Conservation (phyloP, 176 grass and related monocot species). For the Carex myosuroides region DNA sequence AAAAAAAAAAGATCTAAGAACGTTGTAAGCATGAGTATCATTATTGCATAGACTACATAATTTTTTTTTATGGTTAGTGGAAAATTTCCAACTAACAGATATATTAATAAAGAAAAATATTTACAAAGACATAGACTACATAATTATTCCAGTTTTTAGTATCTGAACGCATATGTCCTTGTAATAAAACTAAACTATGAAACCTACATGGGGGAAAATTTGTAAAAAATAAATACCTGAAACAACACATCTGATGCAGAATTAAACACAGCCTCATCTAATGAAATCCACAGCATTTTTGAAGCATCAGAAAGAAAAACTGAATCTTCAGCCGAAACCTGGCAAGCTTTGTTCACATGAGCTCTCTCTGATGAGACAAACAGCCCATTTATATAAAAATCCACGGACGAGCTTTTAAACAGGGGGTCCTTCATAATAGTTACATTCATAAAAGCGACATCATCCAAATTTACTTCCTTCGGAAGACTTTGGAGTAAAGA, state of each 20-base stretch:
- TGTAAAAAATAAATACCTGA: slow-evolving; percentile 42
- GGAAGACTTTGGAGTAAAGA: slow-evolving; percentile 62
- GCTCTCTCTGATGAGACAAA: slow-evolving; percentile 47
- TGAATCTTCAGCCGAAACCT: slow-evolving; percentile 25
- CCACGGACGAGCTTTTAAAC: slow-evolving; percentile 63
- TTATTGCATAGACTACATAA: neutral
- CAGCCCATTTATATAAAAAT: slow-evolving; percentile 90
- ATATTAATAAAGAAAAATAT: too few species aligned
- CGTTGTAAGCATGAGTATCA: neutral
- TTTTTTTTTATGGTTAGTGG: neutral
- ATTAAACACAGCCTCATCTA: slow-evolving; percentile 83
- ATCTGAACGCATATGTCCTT: neutral
- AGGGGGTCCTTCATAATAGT: slow-evolving; percentile 75
- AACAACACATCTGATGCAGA: slow-evolving; percentile 70
- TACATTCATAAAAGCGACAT: slow-evolving; percentile 59
- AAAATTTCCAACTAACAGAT: too few species aligned
- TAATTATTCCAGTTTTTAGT: neutral
- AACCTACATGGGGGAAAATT: neutral
- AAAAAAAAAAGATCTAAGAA: too few species aligned
- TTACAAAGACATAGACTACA: neutral
- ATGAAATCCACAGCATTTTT: slow-evolving; percentile 85
- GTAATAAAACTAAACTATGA: neutral
- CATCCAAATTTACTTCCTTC: slow-evolving; percentile 75
- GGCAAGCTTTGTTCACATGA: slow-evolving; percentile 10
- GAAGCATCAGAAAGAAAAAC: slow-evolving; percentile 34